phyloP scores from a whole-genome alignment of 1,139 yeast genomes.

The Debaryomycetaceae sp. region DNA sequence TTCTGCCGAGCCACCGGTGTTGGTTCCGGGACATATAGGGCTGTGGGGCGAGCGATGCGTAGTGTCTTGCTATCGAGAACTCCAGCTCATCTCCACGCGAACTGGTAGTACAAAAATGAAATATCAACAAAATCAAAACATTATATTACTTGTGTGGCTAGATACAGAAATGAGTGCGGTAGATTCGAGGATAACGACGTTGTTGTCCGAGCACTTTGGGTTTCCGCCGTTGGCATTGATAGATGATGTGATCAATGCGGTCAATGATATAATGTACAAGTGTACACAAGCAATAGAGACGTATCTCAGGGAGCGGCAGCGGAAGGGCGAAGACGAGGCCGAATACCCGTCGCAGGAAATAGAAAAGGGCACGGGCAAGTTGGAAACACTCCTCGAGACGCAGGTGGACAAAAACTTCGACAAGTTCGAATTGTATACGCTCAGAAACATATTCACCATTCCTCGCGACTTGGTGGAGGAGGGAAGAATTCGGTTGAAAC shows the following conservation, averaged over 20 bases:
- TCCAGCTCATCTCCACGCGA: neutral
- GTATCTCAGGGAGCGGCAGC: conserved; percentile 43
- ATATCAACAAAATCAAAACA: conserved; percentile 1
- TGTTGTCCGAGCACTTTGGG: conserved; percentile 83
- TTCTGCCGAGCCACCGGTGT: no score
- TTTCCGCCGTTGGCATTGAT: conserved; percentile 82
- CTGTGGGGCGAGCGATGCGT: no score
- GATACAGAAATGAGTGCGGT: conserved; percentile 19
- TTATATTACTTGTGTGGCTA: neutral
- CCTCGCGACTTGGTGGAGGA: conserved; percentile 65
- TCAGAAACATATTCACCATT: conserved; percentile 70
- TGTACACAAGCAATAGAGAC: conserved; percentile 79
- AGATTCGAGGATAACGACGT: conserved; percentile 47
- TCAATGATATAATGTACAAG: conserved; percentile 78
- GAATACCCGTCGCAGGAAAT: conserved; percentile 46
- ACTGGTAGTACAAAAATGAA: neutral
- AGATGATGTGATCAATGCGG: conserved; percentile 88
- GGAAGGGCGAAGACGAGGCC: conserved; percentile 12
- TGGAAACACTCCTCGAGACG: conserved; percentile 74
- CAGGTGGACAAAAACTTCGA: conserved; percentile 85
- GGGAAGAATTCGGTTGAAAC: conserved; percentile 67
- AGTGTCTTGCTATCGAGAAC: no score
- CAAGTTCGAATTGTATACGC: conserved; percentile 76
- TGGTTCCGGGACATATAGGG: no score
- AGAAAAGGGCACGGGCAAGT: conserved; percentile 70